A percentile compares a stretch with the other conserved stretches of the same genome.
Conservation (phyloP, 768 basidiomycete genomes). For the Mycena olivaceomarginata region DNA sequence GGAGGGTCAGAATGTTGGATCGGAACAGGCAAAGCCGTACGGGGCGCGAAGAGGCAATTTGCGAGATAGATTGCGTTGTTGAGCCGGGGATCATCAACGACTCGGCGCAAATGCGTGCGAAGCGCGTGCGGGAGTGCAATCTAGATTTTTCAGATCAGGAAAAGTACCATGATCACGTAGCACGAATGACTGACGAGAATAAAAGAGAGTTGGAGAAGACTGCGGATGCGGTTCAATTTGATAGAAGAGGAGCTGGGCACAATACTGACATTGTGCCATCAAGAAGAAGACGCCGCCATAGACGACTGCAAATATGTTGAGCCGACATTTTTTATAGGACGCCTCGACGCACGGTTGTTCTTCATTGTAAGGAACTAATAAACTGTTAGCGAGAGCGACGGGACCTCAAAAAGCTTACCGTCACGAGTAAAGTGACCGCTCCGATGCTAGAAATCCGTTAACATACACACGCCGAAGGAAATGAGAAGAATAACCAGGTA, state of each 20-base stretch:
- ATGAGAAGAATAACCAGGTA: conserved; percentile 3
- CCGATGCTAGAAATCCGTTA: background rate
- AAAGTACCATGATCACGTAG: background rate
- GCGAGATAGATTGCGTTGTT: too few relatives aligned
- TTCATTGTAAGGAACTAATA: conserved; percentile 24
- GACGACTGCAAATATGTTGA: background rate
- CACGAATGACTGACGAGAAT: background rate
- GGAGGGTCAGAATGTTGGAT: too few relatives aligned
- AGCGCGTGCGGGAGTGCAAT: too few relatives aligned
- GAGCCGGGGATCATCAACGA: too few relatives aligned
- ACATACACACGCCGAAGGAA: background rate
- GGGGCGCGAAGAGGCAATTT: too few relatives aligned
- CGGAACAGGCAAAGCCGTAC: too few relatives aligned
- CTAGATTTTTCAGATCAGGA: too few relatives aligned
- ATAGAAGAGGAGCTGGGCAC: background rate
- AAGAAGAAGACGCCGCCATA: conserved; percentile 12
- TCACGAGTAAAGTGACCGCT: conserved; percentile 1
- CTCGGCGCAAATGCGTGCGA: too few relatives aligned
- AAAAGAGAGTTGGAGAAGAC: background rate
- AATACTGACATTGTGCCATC: conserved; percentile 19
- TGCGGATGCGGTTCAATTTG: background rate
- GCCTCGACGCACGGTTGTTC: conserved; percentile 13
- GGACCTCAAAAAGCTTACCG: background rate
- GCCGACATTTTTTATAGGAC: too few relatives aligned
- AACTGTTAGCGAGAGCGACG: background rate